Evolutionary conservation across 192 early-diverging fungal species (phyloP).

Genomic region (Pilaira anomala): DNA sequence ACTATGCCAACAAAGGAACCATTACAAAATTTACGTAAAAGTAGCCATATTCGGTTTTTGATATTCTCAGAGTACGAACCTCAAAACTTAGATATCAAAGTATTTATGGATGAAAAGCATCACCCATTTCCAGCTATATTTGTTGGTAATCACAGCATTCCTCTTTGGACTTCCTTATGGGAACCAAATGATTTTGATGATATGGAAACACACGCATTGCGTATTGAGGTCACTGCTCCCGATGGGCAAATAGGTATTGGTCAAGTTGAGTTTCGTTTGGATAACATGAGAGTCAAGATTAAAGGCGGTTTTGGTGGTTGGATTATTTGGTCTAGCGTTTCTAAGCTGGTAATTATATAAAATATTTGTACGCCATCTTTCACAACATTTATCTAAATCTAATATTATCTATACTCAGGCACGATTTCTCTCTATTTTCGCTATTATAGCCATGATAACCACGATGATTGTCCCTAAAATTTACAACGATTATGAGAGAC

Average conservation of each 20-base stretch:
- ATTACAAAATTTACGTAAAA: conserved; percentile 49
- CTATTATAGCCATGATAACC: conserved; percentile 9
- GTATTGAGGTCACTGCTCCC: conserved; percentile 59
- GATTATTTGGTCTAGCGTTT: conserved; percentile 60
- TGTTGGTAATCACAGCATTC: conserved; percentile 53
- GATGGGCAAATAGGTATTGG: conserved; percentile 49
- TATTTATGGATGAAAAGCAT: conserved; percentile 48
- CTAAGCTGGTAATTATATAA: conserved; percentile 44
- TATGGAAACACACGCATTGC: conserved; percentile 56
- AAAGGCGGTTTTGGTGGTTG: conserved; percentile 67
- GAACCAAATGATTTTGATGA: conserved; percentile 70
- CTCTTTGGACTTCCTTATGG: conserved; percentile 74
- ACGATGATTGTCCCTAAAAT: conserved; percentile 19
- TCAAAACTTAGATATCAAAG: conserved; percentile 38
- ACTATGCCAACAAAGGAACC: conserved; percentile 70
- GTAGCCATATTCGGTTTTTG: conserved; percentile 72
- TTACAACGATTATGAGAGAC: conserved; percentile 17
- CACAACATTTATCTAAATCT: conserved; percentile 23
- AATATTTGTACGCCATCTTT: not conserved
- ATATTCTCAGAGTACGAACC: conserved; percentile 56
- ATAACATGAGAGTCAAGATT: conserved; percentile 53
- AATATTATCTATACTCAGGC: too few relatives aligned
- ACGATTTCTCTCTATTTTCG: conserved; percentile 24
- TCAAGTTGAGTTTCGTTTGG: conserved; percentile 63
- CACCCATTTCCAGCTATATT: conserved; percentile 48